Evolutionary conservation across 805 yeast genomes (phyloP).

Genomic region (Starmerella gropengiesseri): DNA sequence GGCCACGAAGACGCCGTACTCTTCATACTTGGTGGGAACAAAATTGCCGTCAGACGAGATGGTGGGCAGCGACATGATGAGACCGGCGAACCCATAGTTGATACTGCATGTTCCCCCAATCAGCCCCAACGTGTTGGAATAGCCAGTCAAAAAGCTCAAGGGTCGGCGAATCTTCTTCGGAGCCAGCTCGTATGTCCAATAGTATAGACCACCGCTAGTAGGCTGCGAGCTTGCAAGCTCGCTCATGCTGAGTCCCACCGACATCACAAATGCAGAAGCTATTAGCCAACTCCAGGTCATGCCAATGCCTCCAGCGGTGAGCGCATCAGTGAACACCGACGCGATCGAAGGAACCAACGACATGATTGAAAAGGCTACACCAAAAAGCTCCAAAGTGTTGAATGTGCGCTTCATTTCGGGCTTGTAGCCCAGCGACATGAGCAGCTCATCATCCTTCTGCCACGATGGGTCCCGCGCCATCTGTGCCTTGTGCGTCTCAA

Average conservation of each 20-base stretch:
- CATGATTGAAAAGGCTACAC: conserved; percentile 64
- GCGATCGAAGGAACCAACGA: conserved; percentile 54
- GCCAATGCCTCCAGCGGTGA: conserved; percentile 54
- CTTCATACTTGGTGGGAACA: conserved; percentile 41
- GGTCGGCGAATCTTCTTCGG: conserved; percentile 44
- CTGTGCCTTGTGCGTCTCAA: background rate
- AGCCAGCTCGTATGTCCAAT: conserved; percentile 58
- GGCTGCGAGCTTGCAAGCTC: conserved; percentile 61
- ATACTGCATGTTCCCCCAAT: conserved; percentile 58
- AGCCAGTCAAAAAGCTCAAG: conserved; percentile 53
- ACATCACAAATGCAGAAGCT: conserved; percentile 44
- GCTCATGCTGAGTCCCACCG: conserved; percentile 55
- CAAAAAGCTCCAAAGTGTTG: conserved; percentile 54
- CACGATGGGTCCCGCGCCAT: conserved; percentile 6
- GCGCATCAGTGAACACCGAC: conserved; percentile 43
- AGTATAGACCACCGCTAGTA: conserved; percentile 65
- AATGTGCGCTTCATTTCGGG: conserved; percentile 55
- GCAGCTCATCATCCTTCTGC: conserved; percentile 26
- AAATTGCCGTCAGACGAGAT: conserved; percentile 37
- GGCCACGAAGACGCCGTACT: conserved; percentile 59
- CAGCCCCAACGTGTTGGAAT: conserved; percentile 56
- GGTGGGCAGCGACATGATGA: conserved; percentile 30
- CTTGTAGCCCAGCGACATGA: conserved; percentile 53
- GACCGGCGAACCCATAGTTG: conserved; percentile 47
- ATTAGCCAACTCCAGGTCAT: conserved; percentile 67